These are phyloP conservation scores for Plectranthus barbatus DNA, from an alignment of 257 asterid genomes.

Conservation along the genomic window DNA sequence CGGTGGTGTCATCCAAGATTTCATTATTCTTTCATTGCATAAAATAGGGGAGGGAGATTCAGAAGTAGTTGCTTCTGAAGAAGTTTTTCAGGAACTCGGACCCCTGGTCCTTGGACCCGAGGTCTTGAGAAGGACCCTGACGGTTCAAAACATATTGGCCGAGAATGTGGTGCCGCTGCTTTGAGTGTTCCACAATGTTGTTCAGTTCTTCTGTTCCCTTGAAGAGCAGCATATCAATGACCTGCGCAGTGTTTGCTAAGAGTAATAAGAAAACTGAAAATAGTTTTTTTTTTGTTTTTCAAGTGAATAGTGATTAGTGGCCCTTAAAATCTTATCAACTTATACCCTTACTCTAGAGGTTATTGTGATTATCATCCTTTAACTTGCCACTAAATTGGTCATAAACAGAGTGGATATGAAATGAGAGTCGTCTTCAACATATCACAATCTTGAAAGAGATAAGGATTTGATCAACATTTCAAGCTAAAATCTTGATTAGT, in stretches of 20 bases:
- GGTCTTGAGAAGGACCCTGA: constrained; percentile 35
- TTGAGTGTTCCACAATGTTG: constrained; percentile 73
- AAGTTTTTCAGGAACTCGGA: constrained; percentile 70
- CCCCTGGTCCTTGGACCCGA: constrained; percentile 43
- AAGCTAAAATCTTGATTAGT: background rate
- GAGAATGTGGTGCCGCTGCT: constrained; percentile 88
- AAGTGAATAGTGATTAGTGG: background rate
- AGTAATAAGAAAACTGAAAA: background rate
- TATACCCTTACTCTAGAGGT: background rate
- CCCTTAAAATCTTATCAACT: background rate
- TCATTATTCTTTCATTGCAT: constrained; percentile 12
- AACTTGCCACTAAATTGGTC: background rate
- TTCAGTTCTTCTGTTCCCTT: constrained; percentile 82
- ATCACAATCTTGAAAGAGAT: background rate
- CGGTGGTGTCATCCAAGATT: constrained; percentile 10
- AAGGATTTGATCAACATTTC: background rate
- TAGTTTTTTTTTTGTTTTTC: background rate
- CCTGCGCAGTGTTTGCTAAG: constrained; percentile 30
- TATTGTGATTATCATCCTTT: background rate
- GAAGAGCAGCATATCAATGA: constrained; percentile 79
- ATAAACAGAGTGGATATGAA: background rate
- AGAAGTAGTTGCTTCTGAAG: constrained; percentile 71
- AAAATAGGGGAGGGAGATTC: constrained; percentile 17
- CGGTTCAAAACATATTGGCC: constrained; percentile 70
- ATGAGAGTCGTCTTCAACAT: background rate